Evolutionary conservation across 2,329 filamentous ascomycete species (phyloP).

Genomic region (Seiridium unicorne): DNA sequence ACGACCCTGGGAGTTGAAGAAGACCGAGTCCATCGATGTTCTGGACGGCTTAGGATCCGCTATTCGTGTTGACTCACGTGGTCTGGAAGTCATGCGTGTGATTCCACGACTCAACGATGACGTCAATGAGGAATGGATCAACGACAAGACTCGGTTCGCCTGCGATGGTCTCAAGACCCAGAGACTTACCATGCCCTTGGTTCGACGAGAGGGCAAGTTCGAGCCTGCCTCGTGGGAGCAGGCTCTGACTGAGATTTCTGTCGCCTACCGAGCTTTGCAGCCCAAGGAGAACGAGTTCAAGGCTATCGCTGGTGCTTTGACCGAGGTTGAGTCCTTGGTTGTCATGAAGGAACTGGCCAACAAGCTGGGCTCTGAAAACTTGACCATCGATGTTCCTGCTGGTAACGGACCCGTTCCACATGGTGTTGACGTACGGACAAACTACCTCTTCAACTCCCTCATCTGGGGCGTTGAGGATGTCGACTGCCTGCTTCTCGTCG

Average conservation of each 20-base stretch:
- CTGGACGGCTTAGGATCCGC: slow-evolving; percentile 91
- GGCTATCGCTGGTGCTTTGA: slow-evolving; percentile 84
- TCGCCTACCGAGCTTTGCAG: slow-evolving; percentile 74
- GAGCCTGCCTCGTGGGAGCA: slow-evolving; percentile 94
- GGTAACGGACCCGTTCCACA: slow-evolving; percentile 85
- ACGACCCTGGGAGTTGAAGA: slow-evolving; percentile 94
- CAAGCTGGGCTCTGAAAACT: slow-evolving; percentile 92
- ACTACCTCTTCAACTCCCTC: slow-evolving; percentile 95
- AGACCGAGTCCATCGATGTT: slow-evolving; percentile 94
- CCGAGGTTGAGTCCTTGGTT: slow-evolving; percentile 89
- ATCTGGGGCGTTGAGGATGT: slow-evolving; percentile 94
- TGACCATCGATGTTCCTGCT: slow-evolving; percentile 85
- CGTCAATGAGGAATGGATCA: slow-evolving; percentile 99
- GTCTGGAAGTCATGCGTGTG: slow-evolving; percentile 94
- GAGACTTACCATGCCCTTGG: slow-evolving; percentile 86
- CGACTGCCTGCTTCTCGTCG: slow-evolving; percentile 86
- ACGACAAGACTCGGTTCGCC: slow-evolving; percentile 96
- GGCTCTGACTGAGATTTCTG: slow-evolving; percentile 81
- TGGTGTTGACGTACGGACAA: slow-evolving; percentile 88
- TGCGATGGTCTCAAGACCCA: slow-evolving; percentile 97
- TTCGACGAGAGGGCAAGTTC: slow-evolving; percentile 87
- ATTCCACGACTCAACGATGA: slow-evolving; percentile 93
- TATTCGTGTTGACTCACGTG: slow-evolving; percentile 89
- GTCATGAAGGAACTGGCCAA: slow-evolving; percentile 97
- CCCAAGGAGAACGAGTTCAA: slow-evolving; percentile 95